phyloP scores from a whole-genome alignment of 2,329 filamentous ascomycete species.

The Chalaropsis thielavioides region DNA sequence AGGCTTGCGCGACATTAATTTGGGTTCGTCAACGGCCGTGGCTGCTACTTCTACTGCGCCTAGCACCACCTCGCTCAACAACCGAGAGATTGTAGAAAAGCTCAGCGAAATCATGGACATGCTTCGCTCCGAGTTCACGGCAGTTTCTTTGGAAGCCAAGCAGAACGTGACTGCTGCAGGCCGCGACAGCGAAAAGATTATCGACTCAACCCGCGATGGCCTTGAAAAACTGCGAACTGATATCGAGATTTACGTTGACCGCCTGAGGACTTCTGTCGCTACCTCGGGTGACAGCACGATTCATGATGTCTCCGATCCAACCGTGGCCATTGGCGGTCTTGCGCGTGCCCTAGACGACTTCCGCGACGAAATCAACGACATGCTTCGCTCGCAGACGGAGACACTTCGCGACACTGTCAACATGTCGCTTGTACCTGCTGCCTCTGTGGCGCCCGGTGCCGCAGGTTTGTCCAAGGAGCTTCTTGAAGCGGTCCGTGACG shows the following conservation, averaged over 20 bases:
- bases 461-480: constrained; percentile 40
- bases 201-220: constrained; percentile 78
- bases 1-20: constrained; percentile 38
- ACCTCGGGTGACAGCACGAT: constrained; percentile 25
- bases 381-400: constrained; percentile 70
- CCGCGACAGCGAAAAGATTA: constrained; percentile 71
- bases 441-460: constrained; percentile 24
- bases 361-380: constrained; percentile 50
- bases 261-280: constrained; percentile 35
- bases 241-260: constrained; percentile 69
- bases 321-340: constrained; percentile 46
- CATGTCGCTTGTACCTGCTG: constrained; percentile 47
- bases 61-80: constrained; percentile 23
- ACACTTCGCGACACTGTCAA: constrained; percentile 67
- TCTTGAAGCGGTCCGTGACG: constrained; percentile 53
- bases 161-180: constrained; percentile 67
- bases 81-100: constrained; percentile 38
- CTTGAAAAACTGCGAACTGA: constrained; percentile 66
- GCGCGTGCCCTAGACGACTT: constrained; percentile 46
- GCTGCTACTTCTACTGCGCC: constrained; percentile 2
- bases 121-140: constrained; percentile 44
- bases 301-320: constrained; percentile 59
- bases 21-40: constrained; percentile 27
- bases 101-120: constrained; percentile 51
- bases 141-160: constrained; percentile 50